phyloP scores from a whole-genome alignment of 192 early-diverging fungal species.

The Chytriomyces confervae region DNA sequence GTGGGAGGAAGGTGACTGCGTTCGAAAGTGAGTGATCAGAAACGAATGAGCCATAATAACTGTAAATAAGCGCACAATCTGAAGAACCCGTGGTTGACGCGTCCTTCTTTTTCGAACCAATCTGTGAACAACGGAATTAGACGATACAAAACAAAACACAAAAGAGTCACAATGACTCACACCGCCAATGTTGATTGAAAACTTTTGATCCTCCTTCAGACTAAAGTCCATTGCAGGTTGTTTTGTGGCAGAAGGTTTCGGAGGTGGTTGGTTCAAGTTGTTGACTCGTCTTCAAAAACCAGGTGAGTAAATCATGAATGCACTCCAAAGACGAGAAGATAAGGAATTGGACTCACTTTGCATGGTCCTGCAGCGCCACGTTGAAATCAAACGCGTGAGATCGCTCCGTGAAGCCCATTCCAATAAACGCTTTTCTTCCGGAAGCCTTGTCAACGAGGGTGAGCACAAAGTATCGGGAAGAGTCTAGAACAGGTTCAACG shows the following conservation, averaged over 20 bases:
- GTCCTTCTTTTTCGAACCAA: conserved; percentile 19
- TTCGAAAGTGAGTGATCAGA: neutral
- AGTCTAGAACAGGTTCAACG: conserved; percentile 83
- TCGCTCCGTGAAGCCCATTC: conserved; percentile 84
- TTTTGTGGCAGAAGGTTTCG: neutral
- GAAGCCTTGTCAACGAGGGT: conserved; percentile 67
- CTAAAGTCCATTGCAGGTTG: conserved; percentile 75
- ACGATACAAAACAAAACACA: neutral
- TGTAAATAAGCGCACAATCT: conserved; percentile 15
- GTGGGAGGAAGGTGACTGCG: conserved; percentile 25
- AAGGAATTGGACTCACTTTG: conserved; percentile 56
- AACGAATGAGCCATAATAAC: neutral
- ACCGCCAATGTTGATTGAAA: conserved; percentile 74
- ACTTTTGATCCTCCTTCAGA: conserved; percentile 79
- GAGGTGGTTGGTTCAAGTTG: neutral
- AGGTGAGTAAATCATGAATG: neutral
- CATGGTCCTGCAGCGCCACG: conserved; percentile 83
- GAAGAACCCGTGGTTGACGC: conserved; percentile 3
- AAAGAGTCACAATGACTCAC: conserved; percentile 32
- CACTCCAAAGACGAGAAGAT: neutral
- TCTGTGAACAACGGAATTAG: neutral
- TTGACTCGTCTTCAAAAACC: neutral
- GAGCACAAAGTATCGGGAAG: conserved; percentile 86
- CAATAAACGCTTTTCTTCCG: conserved; percentile 83
- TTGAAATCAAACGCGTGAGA: conserved; percentile 88